phyloP scores from a whole-genome alignment of 2,329 filamentous ascomycete species.

The Xylariaceae sp. region DNA sequence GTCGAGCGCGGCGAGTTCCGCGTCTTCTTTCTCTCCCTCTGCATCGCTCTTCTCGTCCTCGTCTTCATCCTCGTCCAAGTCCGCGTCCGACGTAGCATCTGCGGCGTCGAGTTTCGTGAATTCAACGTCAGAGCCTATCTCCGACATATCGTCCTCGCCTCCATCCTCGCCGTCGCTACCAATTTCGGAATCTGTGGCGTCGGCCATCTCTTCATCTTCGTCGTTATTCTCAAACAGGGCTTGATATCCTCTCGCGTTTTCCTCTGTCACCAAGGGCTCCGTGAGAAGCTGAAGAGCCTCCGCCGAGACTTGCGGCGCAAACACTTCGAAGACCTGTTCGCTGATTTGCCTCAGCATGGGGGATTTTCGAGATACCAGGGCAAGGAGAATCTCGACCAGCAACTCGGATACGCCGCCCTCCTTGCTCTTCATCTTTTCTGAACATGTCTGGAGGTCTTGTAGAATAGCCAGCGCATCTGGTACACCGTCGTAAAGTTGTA shows the following conservation, averaged over 20 bases:
- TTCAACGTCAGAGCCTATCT: slow-evolving; percentile 38
- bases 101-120: slow-evolving; percentile 36
- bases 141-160: slow-evolving; percentile 37
- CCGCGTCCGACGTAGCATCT: slow-evolving; percentile 35
- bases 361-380: slow-evolving; percentile 81
- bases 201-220: slow-evolving; percentile 50
- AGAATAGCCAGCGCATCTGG: slow-evolving; percentile 78
- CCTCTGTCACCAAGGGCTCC: slow-evolving; percentile 70
- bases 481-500: slow-evolving; percentile 88
- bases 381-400: slow-evolving; percentile 82
- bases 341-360: slow-evolving; percentile 79
- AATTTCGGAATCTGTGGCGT: slow-evolving; percentile 37
- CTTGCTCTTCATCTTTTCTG: slow-evolving; percentile 58
- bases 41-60: slow-evolving; percentile 38
- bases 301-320: slow-evolving; percentile 67
- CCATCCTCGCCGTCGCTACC: slow-evolving; percentile 37
- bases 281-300: slow-evolving; percentile 62
- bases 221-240: slow-evolving; percentile 75
- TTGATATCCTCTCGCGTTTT: slow-evolving; percentile 77
- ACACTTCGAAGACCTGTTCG: slow-evolving; percentile 80
- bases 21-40: slow-evolving; percentile 39
- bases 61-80: slow-evolving; percentile 39
- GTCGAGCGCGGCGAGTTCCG: slow-evolving; percentile 53
- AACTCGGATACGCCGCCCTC: slow-evolving; percentile 59
- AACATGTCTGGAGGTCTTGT: slow-evolving; percentile 73